A percentile compares a stretch with the other conserved stretches of the same genome.
phyloP scores from a whole-genome alignment of 2,329 filamentous ascomycete genomes.

The Diaporthe sp. region DNA sequence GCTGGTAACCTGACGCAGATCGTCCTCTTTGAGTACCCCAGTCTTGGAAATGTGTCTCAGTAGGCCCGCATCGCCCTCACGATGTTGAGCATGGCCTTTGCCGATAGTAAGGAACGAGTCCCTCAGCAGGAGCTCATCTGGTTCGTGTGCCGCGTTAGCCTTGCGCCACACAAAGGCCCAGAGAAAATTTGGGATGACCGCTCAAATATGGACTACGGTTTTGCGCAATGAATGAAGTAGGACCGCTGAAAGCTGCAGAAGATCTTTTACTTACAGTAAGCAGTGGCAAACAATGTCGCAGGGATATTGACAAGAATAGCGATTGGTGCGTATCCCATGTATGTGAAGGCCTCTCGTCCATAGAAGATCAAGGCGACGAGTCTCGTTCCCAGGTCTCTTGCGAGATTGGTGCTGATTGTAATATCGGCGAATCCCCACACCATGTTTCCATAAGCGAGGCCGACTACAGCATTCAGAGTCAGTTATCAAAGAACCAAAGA shows the following conservation, averaged over 20 bases:
- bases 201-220: too few species aligned
- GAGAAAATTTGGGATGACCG: too few species aligned
- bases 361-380: conserved; percentile 69
- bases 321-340: conserved; percentile 59
- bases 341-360: conserved; percentile 58
- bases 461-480: too few species aligned
- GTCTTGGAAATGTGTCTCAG: conserved; percentile 52
- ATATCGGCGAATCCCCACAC: conserved; percentile 67
- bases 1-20: conserved; percentile 24
- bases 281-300: conserved; percentile 64
- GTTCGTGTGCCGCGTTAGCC: neutral
- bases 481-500: too few species aligned
- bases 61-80: conserved; percentile 62
- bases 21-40: conserved; percentile 43
- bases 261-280: conserved; percentile 51
- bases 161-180: too few species aligned
- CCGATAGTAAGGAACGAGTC: conserved; percentile 63
- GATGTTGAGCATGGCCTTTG: conserved; percentile 59
- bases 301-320: conserved; percentile 66
- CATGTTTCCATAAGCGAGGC: conserved; percentile 63
- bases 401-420: conserved; percentile 66
- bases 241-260: neutral
- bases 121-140: conserved; percentile 56
- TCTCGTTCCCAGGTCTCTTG: conserved; percentile 67
- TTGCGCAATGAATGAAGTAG: neutral